Base-by-base conservation (phyloP, 1,139 yeast genomes). In the Blastobotrys malaysiensis region DNA sequence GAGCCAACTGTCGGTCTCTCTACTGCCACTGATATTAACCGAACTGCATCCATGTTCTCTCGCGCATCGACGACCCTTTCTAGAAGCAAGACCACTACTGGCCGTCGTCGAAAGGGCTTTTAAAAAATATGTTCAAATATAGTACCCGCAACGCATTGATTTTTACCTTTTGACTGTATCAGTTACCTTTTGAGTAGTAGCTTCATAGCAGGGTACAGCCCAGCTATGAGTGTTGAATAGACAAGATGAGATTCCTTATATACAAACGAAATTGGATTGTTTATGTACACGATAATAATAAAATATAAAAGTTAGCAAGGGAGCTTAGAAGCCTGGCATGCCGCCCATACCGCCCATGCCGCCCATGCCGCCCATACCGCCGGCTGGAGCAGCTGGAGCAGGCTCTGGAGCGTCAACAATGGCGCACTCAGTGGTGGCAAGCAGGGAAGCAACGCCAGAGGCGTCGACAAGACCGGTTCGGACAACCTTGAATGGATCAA, bases 341-440 rank as follows among this genome's bases (percentile, higher is more conserved):
- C 56, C 56, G n/a, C 72, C 72, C 72, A 68, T 67, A 56, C 75
- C 77, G 52, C 75, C 75, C 75, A 71, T 71, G 55, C 77, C 77
- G 57, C 84, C 81, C 84, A 81, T 80, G 58, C 86, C 86, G 58
- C 71, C 70, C 50, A 73, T 73, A 65, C 86, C 84, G 61, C 81
- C 81, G 63, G 83, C 80, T 57, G 88, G 79, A 61, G 90, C 82
- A 61, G 86, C 74, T 63, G 84, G 79, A 73, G 88, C 81, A 65
- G 93, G 95, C 76, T 88, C 91, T 65, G 97, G 97, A 66, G 95
- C 97, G 67, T 91, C 97, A 59, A 91, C 98, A 70, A 93, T 89
- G 62, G 98, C 97, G 75, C 97, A 95, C 78, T 93, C 99, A 61
- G 99, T 93, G 56, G 99, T 95, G 63, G 98, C 99, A 73, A 93